These are phyloP conservation scores for Dactylellina parvicollis DNA, from an alignment of 2,329 filamentous ascomycete species.

Conservation along the genomic window DNA sequence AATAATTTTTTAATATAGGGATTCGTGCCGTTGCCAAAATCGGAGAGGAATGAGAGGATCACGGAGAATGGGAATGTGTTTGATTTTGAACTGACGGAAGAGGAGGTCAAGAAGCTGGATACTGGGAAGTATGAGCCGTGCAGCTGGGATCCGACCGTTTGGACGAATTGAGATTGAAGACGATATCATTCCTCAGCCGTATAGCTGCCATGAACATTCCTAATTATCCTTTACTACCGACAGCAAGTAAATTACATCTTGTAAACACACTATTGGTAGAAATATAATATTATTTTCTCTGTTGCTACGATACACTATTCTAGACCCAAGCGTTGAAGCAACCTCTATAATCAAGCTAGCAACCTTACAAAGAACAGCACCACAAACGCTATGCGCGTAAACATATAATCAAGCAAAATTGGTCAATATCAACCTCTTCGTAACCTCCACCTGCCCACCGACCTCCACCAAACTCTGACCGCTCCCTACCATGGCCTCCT, in stretches of 20 bases:
- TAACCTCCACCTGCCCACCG: constrained; percentile 16
- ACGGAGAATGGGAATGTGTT: constrained; percentile 70
- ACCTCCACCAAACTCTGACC: constrained; percentile 18
- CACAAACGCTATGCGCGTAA: no score
- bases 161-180: constrained; percentile 26
- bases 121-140: constrained; percentile 68
- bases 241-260: no score
- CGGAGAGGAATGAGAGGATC: constrained; percentile 74
- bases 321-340: background rate
- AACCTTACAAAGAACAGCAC: background rate
- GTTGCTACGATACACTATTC: no score
- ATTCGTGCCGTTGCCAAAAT: constrained; percentile 78
- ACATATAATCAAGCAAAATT: constrained; percentile 19
- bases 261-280: no score
- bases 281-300: no score
- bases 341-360: background rate
- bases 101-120: constrained; percentile 66
- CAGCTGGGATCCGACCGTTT: constrained; percentile 68
- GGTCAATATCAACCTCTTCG: constrained; percentile 26
- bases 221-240: no score
- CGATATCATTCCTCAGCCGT: background rate
- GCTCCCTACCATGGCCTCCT: constrained; percentile 15
- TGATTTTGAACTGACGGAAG: constrained; percentile 68
- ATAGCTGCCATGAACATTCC: background rate
- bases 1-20: constrained; percentile 63